Conservation (phyloP, 768 basidiomycete genomes). For the Suillus subalutaceus region DNA sequence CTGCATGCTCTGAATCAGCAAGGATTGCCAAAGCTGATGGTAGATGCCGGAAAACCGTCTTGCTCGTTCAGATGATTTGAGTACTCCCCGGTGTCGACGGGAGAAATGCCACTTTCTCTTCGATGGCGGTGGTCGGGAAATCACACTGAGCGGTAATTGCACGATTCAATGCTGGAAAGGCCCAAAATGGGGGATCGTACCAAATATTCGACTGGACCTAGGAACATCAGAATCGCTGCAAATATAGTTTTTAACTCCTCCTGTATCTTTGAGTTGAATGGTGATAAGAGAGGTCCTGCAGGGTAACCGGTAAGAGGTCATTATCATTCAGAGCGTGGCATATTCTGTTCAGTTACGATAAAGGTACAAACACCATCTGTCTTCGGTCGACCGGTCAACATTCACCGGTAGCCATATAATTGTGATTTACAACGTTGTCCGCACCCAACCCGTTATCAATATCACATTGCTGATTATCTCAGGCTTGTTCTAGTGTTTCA, state of each 20-base stretch:
- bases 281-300: slow-evolving; percentile 31
- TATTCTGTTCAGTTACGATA: slow-evolving; percentile 34
- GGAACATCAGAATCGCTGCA: slow-evolving; percentile 58
- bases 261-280: slow-evolving; percentile 42
- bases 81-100: slow-evolving; percentile 26
- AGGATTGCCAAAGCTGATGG: slow-evolving; percentile 36
- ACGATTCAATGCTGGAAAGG: slow-evolving; percentile 49
- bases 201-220: slow-evolving; percentile 35
- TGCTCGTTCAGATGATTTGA: slow-evolving; percentile 43
- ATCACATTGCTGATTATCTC: slow-evolving; percentile 38
- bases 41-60: slow-evolving; percentile 49
- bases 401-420: slow-evolving; percentile 43
- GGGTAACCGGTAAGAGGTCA: slow-evolving; percentile 20
- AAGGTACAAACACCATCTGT: neutral
- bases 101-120: slow-evolving; percentile 46
- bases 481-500: slow-evolving; percentile 44
- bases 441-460: slow-evolving; percentile 43
- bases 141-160: slow-evolving; percentile 48
- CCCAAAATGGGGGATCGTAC: slow-evolving; percentile 38
- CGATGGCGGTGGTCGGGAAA: slow-evolving; percentile 49
- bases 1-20: slow-evolving; percentile 28
- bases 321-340: slow-evolving; percentile 46
- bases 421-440: slow-evolving; percentile 47
- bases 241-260: slow-evolving; percentile 49
- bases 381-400: neutral